Conservation (phyloP, 2,329 filamentous ascomycete species). For the Golovinomyces cichoracearum region DNA sequence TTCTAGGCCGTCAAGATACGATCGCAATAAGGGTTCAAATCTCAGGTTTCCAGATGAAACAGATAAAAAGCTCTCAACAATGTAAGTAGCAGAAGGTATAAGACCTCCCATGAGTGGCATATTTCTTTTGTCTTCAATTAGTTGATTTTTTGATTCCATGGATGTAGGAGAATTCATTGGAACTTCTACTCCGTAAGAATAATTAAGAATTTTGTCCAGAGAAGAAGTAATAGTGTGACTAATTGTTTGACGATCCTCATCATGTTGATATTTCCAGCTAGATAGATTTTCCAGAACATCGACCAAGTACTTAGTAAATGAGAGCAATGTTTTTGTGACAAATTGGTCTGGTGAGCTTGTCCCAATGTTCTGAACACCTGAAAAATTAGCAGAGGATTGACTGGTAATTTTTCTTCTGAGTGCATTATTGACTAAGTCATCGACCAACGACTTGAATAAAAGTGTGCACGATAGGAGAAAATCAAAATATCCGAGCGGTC, state of each 20-base stretch:
- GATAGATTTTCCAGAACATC: constrained; percentile 68
- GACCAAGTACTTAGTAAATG: constrained; percentile 48
- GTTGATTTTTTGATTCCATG: constrained; percentile 7
- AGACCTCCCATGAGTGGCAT: constrained; percentile 20
- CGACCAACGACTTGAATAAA: constrained; percentile 49
- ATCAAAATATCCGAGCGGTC: constrained; percentile 48
- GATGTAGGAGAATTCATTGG: constrained; percentile 20
- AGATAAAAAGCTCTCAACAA: constrained; percentile 53
- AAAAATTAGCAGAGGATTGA: constrained; percentile 23
- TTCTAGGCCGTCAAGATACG: constrained; percentile 36
- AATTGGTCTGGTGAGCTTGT: constrained; percentile 55
- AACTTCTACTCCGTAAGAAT: constrained; percentile 51
- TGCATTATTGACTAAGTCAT: constrained; percentile 45
- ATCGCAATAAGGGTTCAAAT: constrained; percentile 50
- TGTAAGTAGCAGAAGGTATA: constrained; percentile 44
- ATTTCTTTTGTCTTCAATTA: constrained; percentile 1
- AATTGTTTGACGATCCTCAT: constrained; percentile 42
- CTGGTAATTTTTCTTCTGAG: constrained; percentile 35
- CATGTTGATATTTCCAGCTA: constrained; percentile 56
- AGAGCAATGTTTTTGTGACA: constrained; percentile 42
- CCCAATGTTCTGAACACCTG: constrained; percentile 27
- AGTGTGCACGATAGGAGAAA: constrained; percentile 49
- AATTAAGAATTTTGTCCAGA: constrained; percentile 44
- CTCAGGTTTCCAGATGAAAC: constrained; percentile 42
- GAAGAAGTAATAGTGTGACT: constrained; percentile 40